phyloP scores from a whole-genome alignment of 257 asterid genomes.

The Solanum sejunctum region DNA sequence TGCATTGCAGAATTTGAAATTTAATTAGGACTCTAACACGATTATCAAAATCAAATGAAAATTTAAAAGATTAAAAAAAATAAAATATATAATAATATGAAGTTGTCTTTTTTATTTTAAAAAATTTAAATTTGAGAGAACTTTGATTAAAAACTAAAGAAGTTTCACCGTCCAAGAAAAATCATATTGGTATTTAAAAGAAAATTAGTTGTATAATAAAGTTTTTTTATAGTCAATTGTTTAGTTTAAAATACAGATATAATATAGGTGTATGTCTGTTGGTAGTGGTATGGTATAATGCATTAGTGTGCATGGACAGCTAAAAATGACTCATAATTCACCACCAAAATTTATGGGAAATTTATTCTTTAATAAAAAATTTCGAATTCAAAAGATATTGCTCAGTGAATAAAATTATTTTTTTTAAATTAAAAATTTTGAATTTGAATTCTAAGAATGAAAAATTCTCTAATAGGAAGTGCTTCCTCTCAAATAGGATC shows the following conservation, averaged over 20 bases:
- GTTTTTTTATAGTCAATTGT: neutral
- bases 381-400: neutral
- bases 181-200: neutral
- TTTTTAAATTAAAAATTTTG: too few species aligned
- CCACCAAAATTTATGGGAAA: neutral
- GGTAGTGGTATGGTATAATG: neutral
- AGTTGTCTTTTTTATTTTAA: too few species aligned
- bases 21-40: too few species aligned
- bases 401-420: too few species aligned
- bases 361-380: fast-evolving
- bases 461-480: too few species aligned
- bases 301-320: neutral
- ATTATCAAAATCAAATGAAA: too few species aligned
- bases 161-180: neutral
- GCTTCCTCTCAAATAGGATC: too few species aligned
- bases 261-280: neutral
- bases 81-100: too few species aligned
- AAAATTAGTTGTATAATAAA: neutral
- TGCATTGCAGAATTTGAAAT: too few species aligned
- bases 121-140: too few species aligned
- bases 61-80: too few species aligned
- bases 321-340: neutral
- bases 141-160: neutral
- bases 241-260: neutral
- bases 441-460: too few species aligned